A percentile compares a stretch with the other conserved stretches of the same genome.
phyloP scores from a whole-genome alignment of 352 stramenopile species.

The Phytophthora sojae region DNA sequence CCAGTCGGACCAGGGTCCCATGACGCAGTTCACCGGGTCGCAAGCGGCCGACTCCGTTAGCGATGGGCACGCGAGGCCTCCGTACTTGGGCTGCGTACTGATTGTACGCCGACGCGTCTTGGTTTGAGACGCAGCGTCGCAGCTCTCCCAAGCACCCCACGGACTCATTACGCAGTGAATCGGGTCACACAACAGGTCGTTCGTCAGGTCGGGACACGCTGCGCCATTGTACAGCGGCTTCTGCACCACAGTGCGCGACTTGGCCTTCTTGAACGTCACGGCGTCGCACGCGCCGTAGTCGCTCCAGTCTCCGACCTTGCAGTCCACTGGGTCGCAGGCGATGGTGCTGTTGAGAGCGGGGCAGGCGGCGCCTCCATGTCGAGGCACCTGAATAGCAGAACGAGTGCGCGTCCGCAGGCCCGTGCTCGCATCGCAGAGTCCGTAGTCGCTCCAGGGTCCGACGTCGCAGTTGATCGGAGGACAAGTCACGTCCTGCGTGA shows the following conservation, averaged over 20 bases:
- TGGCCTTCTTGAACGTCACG: constrained; percentile 57
- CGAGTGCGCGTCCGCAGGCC: constrained; percentile 54
- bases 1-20: constrained; percentile 43
- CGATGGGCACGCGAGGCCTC: constrained; percentile 37
- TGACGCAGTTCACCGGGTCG: constrained; percentile 58
- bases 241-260: constrained; percentile 43
- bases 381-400: constrained; percentile 20
- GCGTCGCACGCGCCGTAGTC: constrained; percentile 53
- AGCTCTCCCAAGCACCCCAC: constrained; percentile 43
- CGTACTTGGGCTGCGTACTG: constrained; percentile 39
- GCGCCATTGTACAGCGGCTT: constrained; percentile 49
- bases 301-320: constrained; percentile 48
- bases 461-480: constrained; percentile 53
- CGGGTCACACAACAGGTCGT: constrained; percentile 60
- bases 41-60: constrained; percentile 42
- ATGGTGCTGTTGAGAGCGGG: constrained; percentile 42
- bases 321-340: constrained; percentile 55
- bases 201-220: constrained; percentile 48
- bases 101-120: constrained; percentile 50
- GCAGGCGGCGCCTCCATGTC: constrained; percentile 47
- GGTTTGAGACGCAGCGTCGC: constrained; percentile 39
- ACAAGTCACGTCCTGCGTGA: constrained; percentile 48
- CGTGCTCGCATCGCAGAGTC: constrained; percentile 44
- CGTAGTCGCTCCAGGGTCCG: constrained; percentile 52
- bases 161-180: constrained; percentile 55